Conservation (phyloP, 768 basidiomycete genomes). For the Auricularia auricula-judae region DNA sequence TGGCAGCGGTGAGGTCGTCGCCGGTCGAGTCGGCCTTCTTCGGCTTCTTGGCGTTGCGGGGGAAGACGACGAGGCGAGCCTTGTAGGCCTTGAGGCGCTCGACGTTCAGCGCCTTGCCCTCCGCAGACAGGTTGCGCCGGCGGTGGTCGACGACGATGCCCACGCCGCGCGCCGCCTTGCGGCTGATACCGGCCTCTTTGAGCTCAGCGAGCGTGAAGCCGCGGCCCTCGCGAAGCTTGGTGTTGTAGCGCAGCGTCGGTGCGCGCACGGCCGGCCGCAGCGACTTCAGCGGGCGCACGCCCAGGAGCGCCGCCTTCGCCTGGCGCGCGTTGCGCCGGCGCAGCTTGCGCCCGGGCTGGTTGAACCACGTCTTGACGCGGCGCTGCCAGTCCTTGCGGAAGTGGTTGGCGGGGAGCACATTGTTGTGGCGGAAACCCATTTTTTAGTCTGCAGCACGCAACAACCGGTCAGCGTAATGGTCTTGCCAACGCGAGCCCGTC, state of each 20-base stretch:
- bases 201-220: constrained; percentile 93
- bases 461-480: not conserved
- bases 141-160: constrained; percentile 97
- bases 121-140: constrained; percentile 91
- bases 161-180: constrained; percentile 84
- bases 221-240: constrained; percentile 91
- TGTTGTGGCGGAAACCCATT: constrained; percentile 4
- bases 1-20: constrained; percentile 69
- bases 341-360: constrained; percentile 97
- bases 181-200: constrained; percentile 90
- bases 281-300: constrained; percentile 81
- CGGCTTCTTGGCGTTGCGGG: constrained; percentile 87
- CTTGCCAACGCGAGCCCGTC: not conserved
- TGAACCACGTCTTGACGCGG: constrained; percentile 94
- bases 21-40: constrained; percentile 90
- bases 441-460: not conserved
- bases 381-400: constrained; percentile 99
- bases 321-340: constrained; percentile 88
- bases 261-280: constrained; percentile 96
- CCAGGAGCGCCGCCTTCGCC: constrained; percentile 79
- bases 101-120: constrained; percentile 92
- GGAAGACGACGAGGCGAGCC: constrained; percentile 88
- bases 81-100: constrained; percentile 92
- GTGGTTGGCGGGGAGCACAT: constrained; percentile 83
- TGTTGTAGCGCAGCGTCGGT: constrained; percentile 96